Evolutionary conservation across 2,329 filamentous ascomycete genomes (phyloP), one percentile per base, ranked within the genome.

Genomic region (Coniochaeta sp.): DNA sequence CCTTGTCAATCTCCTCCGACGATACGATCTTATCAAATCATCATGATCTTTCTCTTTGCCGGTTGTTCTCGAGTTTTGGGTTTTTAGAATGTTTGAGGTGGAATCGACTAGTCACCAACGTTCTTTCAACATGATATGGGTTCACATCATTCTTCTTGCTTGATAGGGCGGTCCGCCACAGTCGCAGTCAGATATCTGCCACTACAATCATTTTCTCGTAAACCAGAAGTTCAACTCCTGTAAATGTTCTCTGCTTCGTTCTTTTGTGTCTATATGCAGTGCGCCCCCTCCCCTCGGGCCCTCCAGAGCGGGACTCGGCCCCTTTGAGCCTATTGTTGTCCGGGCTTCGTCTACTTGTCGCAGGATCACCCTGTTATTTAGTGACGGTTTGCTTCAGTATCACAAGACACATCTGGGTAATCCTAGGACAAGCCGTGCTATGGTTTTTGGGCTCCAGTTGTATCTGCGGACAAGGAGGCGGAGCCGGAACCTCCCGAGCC

Each of bases 111-210:
- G 42, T 4, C 3, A 22, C 19, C 24, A 52, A 30, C 5, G 47
- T 52, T 52, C 47, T 28, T 52, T 52, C 47, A 52, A 52, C 47
- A 52, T 52, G 47, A 30, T n/a, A n/a, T n/a, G n/a, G n/a, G n/a
- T n/a, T n/a, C n/a, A n/a, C n/a, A n/a, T n/a, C n/a, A n/a, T 40
- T n/a, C 26, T 22, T 12, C 8, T 16, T 47, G 42, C 26, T 47
- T 24, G 5, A 4, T 42, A 17, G 42, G 19, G 42, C 5, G 19
- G 5, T 47, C 22, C 12, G 16, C 12, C 2, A 5, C 12, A 12
- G 32, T 34, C 2, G 2, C 26, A 26, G 42, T 47, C 16, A 26
- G 22, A 26, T 4, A 6, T 34, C 32, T 34, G 32, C 32, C 32
- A 6, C 12, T 6, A 34, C 12, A 34, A 6, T 34, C 12, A 34